Evolutionary conservation across 106 monocot genomes (phyloP), one percentile per base, ranked within the genome.

Genomic region (Acanthochlamys bracteata): DNA sequence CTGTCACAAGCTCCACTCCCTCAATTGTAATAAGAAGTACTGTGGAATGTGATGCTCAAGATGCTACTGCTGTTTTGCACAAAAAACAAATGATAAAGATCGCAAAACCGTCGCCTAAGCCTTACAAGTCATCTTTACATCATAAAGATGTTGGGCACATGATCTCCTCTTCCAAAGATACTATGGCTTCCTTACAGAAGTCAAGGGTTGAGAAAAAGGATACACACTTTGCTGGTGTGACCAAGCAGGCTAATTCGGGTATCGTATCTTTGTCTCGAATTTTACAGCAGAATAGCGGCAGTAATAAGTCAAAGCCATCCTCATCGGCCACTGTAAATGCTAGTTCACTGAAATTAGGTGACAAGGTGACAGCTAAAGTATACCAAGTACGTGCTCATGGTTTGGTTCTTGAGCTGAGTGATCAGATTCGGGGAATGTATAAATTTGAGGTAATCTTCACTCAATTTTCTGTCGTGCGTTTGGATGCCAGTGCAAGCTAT

Each of bases 351-450:
- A 91, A 85, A 63, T 43, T 88, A n/a, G 95, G 90, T 13, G 90
- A 96, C 43, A 68, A 20, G 64, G 57, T 88, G 3, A 83, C 60
- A 13, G 95, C 84, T 42, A 88, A 82, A 63, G 71, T 96, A 41
- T 73, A 80, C 53, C 83, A 96, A 62, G 74, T 86, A 66, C 90
- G 90, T 42, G 41, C 82, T 0, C 74, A 72, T 72, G 95, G 95
- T 53, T 43, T 96, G 41, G 95, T 96, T 23, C 90, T 96, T n/a
- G 82, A 96, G 52, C 62, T 96, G 39, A 74, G 64, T 41, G 82
- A 75, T 72, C 90, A 87, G 41, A 53, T 83, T 59, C 80, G 76
- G 9, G 95, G 95, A 74, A 96, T 91, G 95, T 91, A 84, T 55
- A 90, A 82, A 67, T 96, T 96, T 78, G 76, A 88, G 95, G 95